Evolutionary conservation across 345 rosid genomes (phyloP), one percentile per base, ranked within the genome.

Genomic region (Acer campestre): DNA sequence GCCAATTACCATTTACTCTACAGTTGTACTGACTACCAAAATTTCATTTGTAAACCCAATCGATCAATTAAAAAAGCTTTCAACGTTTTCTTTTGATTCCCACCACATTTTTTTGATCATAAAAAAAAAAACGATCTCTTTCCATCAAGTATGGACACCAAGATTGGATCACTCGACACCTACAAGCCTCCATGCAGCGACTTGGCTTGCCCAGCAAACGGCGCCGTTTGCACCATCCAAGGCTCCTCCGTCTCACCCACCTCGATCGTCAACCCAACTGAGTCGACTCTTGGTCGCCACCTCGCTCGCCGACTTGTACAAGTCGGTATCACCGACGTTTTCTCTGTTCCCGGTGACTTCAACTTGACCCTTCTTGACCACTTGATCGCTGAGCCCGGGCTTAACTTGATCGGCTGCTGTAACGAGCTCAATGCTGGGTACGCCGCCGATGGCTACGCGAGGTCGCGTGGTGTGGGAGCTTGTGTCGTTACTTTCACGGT

Each of bases 351-450:
- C 10, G 94, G 97, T 1, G 97, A 92, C 77, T 92, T 92, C 74
- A 92, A 92, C 81, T 88, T 92, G 80, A 87, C 94, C 3, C 90
- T 92, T 22, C 97, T 92, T 59, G 97, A 92, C 69, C 90, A 89
- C 78, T 77, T 92, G 77, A 84, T 90, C 31, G 93, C 94, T 13
- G 94, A 90, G 87, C 94, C 97, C 0, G 92, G 77, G 58, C 92
- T 92, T 65, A 90, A 80, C 65, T 31, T 79, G 67, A 38, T 92
- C 58, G 94, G 97, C 25, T 92, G 94, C 90, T 92, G 94, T 72
- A 92, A 92, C 82, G 97, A 92, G 86, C 93, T 92, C 59, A 90
- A 90, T 81, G 94, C 93, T 9, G 97, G 97, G 16, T 92, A 92
- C 64, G 97, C 97, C 5, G 94, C 97, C 6, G 97, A 92, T 27